Evolutionary conservation across 805 yeast genomes (phyloP).

Genomic region (Candida takata): DNA sequence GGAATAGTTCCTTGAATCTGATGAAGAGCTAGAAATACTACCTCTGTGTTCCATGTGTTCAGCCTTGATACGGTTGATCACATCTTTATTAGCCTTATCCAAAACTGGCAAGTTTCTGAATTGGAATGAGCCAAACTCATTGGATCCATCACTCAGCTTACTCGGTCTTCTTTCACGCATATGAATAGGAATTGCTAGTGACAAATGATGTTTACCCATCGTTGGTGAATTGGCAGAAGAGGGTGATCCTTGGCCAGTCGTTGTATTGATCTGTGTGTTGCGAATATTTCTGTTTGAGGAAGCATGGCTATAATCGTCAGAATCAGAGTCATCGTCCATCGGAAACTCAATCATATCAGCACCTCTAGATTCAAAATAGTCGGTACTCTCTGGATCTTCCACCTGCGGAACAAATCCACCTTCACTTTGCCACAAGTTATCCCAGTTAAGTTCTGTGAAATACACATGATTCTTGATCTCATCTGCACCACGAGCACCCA

Average conservation of each 20-base stretch:
- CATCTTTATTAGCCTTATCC: slow-evolving; percentile 91
- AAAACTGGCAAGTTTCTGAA: slow-evolving; percentile 84
- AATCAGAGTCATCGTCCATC: slow-evolving; percentile 28
- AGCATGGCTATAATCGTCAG: slow-evolving; percentile 16
- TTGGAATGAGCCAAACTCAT: slow-evolving; percentile 88
- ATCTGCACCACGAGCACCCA: slow-evolving; percentile 72
- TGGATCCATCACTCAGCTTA: slow-evolving; percentile 51
- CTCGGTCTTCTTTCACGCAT: slow-evolving; percentile 68
- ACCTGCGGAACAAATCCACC: slow-evolving; percentile 79
- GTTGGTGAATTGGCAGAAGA: slow-evolving; percentile 29
- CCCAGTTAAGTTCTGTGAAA: slow-evolving; percentile 72
- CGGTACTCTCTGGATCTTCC: slow-evolving; percentile 80
- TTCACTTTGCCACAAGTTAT: slow-evolving; percentile 53
- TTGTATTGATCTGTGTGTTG: slow-evolving; percentile 2
- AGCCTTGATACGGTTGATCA: slow-evolving; percentile 74
- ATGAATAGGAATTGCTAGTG: slow-evolving; percentile 46
- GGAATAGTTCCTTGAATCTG: slow-evolving; percentile 29
- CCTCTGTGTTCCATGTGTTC: slow-evolving; percentile 55
- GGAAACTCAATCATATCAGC: slow-evolving; percentile 67
- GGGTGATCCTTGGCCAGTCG: slow-evolving; percentile 23
- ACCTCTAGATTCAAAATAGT: slow-evolving; percentile 87
- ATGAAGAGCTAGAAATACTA: slow-evolving; percentile 32
- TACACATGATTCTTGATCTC: slow-evolving; percentile 79
- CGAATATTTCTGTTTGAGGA: slow-evolving; percentile 4
- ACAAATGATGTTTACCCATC: slow-evolving; percentile 26